Evolutionary conservation across 192 early-diverging fungal genomes (phyloP).

Genomic region (Haplosporangium gracile): DNA sequence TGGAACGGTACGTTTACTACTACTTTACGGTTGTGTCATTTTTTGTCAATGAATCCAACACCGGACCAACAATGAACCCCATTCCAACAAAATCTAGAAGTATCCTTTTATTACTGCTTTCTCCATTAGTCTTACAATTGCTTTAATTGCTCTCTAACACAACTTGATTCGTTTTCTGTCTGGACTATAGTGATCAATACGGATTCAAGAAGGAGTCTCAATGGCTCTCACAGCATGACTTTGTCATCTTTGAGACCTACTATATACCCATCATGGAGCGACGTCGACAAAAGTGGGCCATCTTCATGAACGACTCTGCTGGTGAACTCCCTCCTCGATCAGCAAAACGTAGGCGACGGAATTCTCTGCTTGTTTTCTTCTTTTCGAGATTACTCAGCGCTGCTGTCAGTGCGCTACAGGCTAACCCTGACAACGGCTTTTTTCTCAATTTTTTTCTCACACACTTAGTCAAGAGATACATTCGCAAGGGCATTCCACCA

Average conservation of each 20-base stretch:
- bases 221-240: slow-evolving; percentile 64
- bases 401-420: neutral
- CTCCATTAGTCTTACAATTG: neutral
- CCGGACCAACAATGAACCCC: neutral
- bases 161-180: neutral
- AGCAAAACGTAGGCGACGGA: slow-evolving; percentile 55
- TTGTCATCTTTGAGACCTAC: slow-evolving; percentile 61
- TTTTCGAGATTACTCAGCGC: too few species aligned
- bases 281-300: slow-evolving; percentile 62
- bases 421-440: neutral
- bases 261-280: slow-evolving; percentile 64
- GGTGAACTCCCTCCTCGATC: slow-evolving; percentile 59
- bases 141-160: neutral
- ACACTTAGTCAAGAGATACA: slow-evolving; percentile 74
- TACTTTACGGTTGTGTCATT: neutral
- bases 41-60: neutral
- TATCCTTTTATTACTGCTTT: slow-evolving; percentile 10
- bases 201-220: slow-evolving; percentile 67
- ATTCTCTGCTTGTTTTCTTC: neutral
- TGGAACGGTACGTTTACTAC: slow-evolving; percentile 35
- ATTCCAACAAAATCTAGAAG: neutral
- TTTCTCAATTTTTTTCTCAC: slow-evolving; percentile 10
- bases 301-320: slow-evolving; percentile 60
- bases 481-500: slow-evolving; percentile 85
- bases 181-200: slow-evolving; percentile 67